Percentiles rank a stretch among this genome's conserved stretches.
phyloP scores from a whole-genome alignment of 164 flowering plant genomes.

The Umbellularia californica region DNA sequence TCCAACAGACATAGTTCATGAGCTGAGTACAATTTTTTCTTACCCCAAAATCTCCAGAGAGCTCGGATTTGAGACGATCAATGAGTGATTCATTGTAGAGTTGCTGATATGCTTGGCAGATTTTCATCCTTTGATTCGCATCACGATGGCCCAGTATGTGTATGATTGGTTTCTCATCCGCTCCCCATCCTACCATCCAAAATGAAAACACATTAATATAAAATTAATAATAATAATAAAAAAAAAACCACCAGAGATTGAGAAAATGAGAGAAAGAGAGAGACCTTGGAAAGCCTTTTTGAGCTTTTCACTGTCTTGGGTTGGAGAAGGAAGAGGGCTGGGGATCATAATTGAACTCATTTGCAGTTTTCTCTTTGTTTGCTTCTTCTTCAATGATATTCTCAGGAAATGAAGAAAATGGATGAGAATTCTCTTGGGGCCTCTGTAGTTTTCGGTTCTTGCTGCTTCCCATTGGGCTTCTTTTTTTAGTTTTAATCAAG shows the following conservation, averaged over 20 bases:
- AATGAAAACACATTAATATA: too few relatives aligned
- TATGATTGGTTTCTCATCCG: slow-evolving; percentile 70
- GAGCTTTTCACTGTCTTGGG: slow-evolving; percentile 51
- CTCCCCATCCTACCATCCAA: slow-evolving; percentile 52
- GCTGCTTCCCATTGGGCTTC: too few relatives aligned
- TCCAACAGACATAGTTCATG: not conserved
- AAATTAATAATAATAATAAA: too few relatives aligned
- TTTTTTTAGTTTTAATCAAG: too few relatives aligned
- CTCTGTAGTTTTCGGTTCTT: too few relatives aligned
- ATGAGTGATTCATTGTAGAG: slow-evolving; percentile 62
- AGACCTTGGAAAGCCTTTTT: slow-evolving; percentile 55
- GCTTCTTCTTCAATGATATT: slow-evolving; percentile 18
- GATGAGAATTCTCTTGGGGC: too few relatives aligned
- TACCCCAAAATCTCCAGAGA: slow-evolving; percentile 20
- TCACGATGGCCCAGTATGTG: slow-evolving; percentile 60
- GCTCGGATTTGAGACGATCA: slow-evolving; percentile 53
- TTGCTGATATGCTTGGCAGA: slow-evolving; percentile 56
- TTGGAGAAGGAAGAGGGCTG: slow-evolving; percentile 58
- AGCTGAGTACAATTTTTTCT: not conserved
- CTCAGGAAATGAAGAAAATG: not conserved
- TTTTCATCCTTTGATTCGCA: slow-evolving; percentile 55
- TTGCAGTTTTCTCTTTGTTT: not conserved
- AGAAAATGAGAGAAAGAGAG: not conserved
- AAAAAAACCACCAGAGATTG: not conserved
- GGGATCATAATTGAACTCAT: slow-evolving; percentile 28